Evolutionary conservation across 2,329 filamentous ascomycete species (phyloP).

Genomic region (Curvularia lunata): DNA sequence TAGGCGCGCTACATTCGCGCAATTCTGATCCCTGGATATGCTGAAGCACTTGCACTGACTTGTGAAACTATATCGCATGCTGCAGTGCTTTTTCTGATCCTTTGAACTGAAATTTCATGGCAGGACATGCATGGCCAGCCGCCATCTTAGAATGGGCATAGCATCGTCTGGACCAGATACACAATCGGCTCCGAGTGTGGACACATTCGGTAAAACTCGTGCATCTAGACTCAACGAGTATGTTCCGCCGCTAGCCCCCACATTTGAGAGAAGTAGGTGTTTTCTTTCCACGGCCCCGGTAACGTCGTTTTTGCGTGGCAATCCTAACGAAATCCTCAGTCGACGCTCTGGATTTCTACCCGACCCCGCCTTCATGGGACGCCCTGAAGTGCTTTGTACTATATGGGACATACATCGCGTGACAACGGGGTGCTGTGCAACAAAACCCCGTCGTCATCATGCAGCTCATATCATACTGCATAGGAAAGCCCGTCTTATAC

Average conservation of each 20-base stretch:
- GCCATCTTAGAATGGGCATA: not conserved
- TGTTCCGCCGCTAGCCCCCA: conserved; percentile 1
- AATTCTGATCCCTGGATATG: not conserved
- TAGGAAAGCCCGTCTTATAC: not conserved
- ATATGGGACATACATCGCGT: not conserved
- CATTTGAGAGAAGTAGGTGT: not conserved
- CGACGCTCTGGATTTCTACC: not conserved
- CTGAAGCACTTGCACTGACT: not conserved
- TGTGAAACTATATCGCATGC: not conserved
- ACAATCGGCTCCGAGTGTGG: not conserved
- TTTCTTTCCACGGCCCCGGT: not conserved
- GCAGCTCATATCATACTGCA: not conserved
- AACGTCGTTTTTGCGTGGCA: not conserved
- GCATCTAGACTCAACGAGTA: not conserved
- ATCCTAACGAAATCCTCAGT: not conserved
- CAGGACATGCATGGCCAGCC: not conserved
- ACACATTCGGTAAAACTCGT: not conserved
- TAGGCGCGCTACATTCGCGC: not conserved
- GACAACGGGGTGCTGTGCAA: not conserved
- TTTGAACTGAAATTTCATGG: not conserved
- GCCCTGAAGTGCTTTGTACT: conserved; percentile 1
- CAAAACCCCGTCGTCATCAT: not conserved
- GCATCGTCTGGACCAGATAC: not conserved
- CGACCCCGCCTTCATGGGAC: not conserved
- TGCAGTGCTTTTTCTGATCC: not conserved